Base-by-base conservation (phyloP, 2,329 filamentous ascomycete species). In the Waltergamsia citrina region DNA sequence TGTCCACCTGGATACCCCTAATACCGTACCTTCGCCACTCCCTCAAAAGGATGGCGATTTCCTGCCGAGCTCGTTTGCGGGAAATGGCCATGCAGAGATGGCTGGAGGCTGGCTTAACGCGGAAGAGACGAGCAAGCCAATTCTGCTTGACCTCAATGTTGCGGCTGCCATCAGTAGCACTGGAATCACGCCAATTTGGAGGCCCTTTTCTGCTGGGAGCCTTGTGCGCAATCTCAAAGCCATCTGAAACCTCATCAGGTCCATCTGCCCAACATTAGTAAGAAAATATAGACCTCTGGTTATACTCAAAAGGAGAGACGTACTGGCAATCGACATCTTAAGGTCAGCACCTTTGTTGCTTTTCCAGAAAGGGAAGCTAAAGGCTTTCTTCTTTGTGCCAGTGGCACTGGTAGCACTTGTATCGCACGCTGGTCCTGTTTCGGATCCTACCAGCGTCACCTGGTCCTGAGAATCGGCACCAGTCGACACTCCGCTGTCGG, bases 61-160 rank as follows among this genome's bases (percentile, higher is more conserved):
- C 87, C 49, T 84, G 81, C 28, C 86, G 77, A 28, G 81, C 82
- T 39, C 78, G 69, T 45, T 81, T 81, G 5, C 60, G 53, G 19
- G 81, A 75, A 17, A 86, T 69, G 4, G 69, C 70, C 53, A 95
- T 79, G 53, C 86, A 92, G 12, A 95, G 58, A 19, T 84, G 71
- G 42, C 76, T 75, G 12, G 67, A 80, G 1, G 81, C 84, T 2
- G 90, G 90, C 53, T 92, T 94, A 51, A 95, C 81, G 36, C 86
- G 78, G 62, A 96, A 85, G 29, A 96, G 75, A 12, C 85, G 82
- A 20, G 85, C 81, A 34, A 96, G 73, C 88, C 90, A 95, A 45
- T 82, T 94, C 49, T 86, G 79, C 51, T 78, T 80, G 20, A 76
- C 71, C 41, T 77, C 78, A 48, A 73, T 82, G 56, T 69, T 69